phyloP scores from a whole-genome alignment of 2,329 filamentous ascomycete genomes.

The Dendrostoma leiphaemia region DNA sequence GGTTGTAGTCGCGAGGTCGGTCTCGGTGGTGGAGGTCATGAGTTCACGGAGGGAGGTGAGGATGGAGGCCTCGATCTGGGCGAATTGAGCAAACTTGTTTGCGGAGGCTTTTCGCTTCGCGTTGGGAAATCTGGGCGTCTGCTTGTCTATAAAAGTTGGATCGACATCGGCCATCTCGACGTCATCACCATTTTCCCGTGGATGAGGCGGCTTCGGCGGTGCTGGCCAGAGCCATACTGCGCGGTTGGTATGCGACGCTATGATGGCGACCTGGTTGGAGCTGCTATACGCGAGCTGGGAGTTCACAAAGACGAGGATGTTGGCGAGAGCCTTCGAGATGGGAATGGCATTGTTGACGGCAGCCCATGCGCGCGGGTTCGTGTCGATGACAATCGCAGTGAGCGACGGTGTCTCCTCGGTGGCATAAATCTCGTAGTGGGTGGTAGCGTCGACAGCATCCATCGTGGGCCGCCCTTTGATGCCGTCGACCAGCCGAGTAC shows the following conservation, averaged over 20 bases:
- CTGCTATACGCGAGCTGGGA: constrained; percentile 93
- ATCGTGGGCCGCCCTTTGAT: constrained; percentile 34
- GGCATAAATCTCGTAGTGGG: constrained; percentile 56
- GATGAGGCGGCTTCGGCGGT: constrained; percentile 27
- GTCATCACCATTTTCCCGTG: constrained; percentile 36
- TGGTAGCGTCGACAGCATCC: constrained; percentile 57
- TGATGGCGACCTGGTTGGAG: constrained; percentile 85
- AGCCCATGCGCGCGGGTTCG: constrained; percentile 89
- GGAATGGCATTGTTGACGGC: constrained; percentile 72
- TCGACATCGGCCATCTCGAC: constrained; percentile 52
- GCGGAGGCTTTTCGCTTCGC: constrained; percentile 41
- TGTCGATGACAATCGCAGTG: constrained; percentile 88
- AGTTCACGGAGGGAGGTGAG: constrained; percentile 72
- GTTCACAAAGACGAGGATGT: constrained; percentile 94
- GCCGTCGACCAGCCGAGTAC: constrained; percentile 1
- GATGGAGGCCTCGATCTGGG: constrained; percentile 79
- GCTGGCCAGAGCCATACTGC: constrained; percentile 87
- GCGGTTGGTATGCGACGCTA: constrained; percentile 84
- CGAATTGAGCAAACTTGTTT: constrained; percentile 94
- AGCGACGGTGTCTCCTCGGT: constrained; percentile 70
- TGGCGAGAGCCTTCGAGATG: constrained; percentile 78
- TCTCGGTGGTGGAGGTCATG: constrained; percentile 63
- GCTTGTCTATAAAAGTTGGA: constrained; percentile 26
- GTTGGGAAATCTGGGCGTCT: constrained; percentile 14
- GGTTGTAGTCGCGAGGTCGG: constrained; percentile 69